Conservation (phyloP, 1,139 yeast species). For the Yamadazyma friedrichii region DNA sequence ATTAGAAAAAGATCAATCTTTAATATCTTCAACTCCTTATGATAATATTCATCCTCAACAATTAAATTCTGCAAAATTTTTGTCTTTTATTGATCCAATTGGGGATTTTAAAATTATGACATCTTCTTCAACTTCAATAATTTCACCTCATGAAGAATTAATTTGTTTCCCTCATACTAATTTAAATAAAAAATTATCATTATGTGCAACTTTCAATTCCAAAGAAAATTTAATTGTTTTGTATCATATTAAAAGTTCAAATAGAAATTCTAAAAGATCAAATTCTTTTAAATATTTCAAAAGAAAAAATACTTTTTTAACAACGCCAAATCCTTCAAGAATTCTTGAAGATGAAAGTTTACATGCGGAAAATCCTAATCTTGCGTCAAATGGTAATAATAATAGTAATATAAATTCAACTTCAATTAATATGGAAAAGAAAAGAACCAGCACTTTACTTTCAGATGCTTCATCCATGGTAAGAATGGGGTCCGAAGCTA, state of each 20-base stretch:
- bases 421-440: conserved; percentile 48
- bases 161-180: conserved; percentile 47
- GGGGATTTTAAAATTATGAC: conserved; percentile 66
- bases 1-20: conserved; percentile 46
- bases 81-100: conserved; percentile 67
- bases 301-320: conserved; percentile 27
- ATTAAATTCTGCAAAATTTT: conserved; percentile 42
- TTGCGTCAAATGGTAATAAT: not conserved
- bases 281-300: conserved; percentile 16
- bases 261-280: conserved; percentile 20
- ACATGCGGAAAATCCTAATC: conserved; percentile 1
- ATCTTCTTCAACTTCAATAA: conserved; percentile 68
- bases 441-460: conserved; percentile 50
- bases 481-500: conserved; percentile 53
- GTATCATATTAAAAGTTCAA: conserved; percentile 52
- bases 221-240: conserved; percentile 43
- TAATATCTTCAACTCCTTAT: not conserved
- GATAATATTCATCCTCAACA: conserved; percentile 22
- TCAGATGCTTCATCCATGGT: conserved; percentile 61
- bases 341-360: conserved; percentile 40
- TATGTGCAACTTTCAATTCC: conserved; percentile 55
- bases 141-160: conserved; percentile 58
- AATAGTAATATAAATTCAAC: conserved; percentile 12
- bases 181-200: conserved; percentile 29
- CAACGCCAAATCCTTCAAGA: conserved; percentile 44